Evolutionary conservation across 257 asterid genomes (phyloP).

Genomic region (Solanum neorickii): DNA sequence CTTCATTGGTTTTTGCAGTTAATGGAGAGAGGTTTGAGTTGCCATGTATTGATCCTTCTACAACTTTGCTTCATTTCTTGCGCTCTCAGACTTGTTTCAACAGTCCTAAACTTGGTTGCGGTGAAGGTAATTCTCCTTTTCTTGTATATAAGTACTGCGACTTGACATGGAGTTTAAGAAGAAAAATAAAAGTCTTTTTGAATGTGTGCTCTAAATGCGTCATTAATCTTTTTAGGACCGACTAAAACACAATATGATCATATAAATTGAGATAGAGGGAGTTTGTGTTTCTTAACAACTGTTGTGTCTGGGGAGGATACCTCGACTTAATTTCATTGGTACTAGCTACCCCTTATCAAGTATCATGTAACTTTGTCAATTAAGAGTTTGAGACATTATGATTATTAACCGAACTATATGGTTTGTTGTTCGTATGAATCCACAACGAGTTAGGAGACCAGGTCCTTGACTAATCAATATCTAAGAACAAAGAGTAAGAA

Average conservation of each 20-base stretch:
- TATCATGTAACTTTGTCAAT: not conserved
- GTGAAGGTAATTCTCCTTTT: constrained; percentile 39
- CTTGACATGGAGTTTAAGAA: no score
- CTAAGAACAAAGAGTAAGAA: not conserved
- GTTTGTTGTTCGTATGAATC: not conserved
- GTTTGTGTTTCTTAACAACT: not conserved
- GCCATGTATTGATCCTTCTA: constrained; percentile 45
- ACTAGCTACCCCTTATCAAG: not conserved
- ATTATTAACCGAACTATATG: not conserved
- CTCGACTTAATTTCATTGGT: not conserved
- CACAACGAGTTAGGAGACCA: not conserved
- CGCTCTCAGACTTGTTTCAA: constrained; percentile 49
- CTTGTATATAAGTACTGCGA: not conserved
- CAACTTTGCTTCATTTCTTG: constrained; percentile 64
- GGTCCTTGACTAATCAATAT: not conserved
- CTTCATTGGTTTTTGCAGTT: constrained; percentile 38
- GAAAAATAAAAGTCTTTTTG: no score
- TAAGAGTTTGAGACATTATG: not conserved
- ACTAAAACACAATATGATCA: not conserved
- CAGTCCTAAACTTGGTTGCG: constrained; percentile 74
- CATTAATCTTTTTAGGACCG: not conserved
- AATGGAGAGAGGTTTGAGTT: constrained; percentile 65
- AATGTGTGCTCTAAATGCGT: not conserved
- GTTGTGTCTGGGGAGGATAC: not conserved
- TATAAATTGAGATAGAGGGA: not conserved